Base-by-base conservation (phyloP, 257 asterid genomes). In the Echium plantagineum region DNA sequence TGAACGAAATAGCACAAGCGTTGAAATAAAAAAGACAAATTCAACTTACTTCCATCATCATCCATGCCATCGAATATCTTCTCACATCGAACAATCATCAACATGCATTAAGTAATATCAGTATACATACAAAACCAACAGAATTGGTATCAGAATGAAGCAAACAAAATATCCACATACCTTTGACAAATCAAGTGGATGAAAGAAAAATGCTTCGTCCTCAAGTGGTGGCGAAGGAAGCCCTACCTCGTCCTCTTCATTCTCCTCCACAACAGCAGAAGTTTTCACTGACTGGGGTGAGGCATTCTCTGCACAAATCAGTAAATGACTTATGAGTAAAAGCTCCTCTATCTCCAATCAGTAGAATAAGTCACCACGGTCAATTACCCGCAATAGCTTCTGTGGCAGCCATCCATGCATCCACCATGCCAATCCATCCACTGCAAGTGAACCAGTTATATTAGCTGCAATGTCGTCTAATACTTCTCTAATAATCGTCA, bases 31-130 rank as follows among this genome's bases (percentile, higher is more conserved):
- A 74, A 69, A 49, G 35, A 59, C 58, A 71, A 63, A 35, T 63
- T 57, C 60, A 79, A 91, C 98, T 91, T 90, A 91, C 98, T 91
- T 82, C 94, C 95, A 59, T 88, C 89, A 58, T 85, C 96, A 64
- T 91, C 98, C 90, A 91, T 82, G 79, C 88, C 94, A 31, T 91
- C 98, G 67, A 91, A 91, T 85, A 91, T 82, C 98, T 91, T 64
- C 67, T 21, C 63, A 31, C 12, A 46, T 64, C 63, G 13, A 76
- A 59, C 55, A 53, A 68, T 69, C 52, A 75, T 58, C 64, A 72
- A 3, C 55, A 74, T 18, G 20, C 46, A 68, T 72, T 60, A 26
- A 56, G n/a, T 15, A 17, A 22, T 60, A 65, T 85, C 68, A 80
- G 78, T 60, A 57, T 38, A 22, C 58, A 15, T 15, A 2, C 4